These are phyloP conservation scores for Trichoderma atroviride DNA, from an alignment of 2,329 filamentous ascomycete genomes.

Conservation along the genomic window DNA sequence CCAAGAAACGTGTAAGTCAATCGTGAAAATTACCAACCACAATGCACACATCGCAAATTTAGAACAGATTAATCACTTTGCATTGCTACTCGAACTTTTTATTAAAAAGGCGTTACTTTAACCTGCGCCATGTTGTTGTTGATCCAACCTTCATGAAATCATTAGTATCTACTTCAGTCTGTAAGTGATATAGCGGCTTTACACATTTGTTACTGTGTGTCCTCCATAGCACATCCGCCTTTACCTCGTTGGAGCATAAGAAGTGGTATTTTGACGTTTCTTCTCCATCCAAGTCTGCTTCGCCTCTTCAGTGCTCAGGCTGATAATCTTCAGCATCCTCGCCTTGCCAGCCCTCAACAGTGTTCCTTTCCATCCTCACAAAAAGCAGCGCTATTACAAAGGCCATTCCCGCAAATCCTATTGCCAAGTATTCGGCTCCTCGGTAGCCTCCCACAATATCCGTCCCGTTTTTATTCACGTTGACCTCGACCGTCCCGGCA, in stretches of 20 bases:
- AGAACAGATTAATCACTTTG: too few relatives aligned
- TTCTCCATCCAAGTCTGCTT: background rate
- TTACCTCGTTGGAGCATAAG: too few relatives aligned
- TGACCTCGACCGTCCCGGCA: background rate
- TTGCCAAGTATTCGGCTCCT: background rate
- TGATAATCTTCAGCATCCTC: background rate
- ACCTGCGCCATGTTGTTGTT: too few relatives aligned
- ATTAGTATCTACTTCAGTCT: too few relatives aligned
- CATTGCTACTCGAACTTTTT: too few relatives aligned
- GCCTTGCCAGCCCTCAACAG: constrained; percentile 4
- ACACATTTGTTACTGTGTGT: too few relatives aligned
- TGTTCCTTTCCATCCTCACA: constrained; percentile 2
- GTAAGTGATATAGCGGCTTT: too few relatives aligned
- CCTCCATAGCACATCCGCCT: too few relatives aligned
- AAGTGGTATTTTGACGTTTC: background rate
- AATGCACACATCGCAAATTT: too few relatives aligned
- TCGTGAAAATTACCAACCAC: too few relatives aligned
- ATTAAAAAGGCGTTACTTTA: too few relatives aligned
- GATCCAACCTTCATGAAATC: too few relatives aligned
- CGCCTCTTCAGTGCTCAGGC: background rate
- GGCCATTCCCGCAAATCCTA: background rate
- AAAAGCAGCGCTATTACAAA: background rate
- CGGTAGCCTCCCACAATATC: background rate
- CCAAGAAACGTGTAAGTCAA: background rate
- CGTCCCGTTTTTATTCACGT: background rate